Conservation (phyloP, 495 filamentous ascomycete species). For the Cudoniella acicularis region DNA sequence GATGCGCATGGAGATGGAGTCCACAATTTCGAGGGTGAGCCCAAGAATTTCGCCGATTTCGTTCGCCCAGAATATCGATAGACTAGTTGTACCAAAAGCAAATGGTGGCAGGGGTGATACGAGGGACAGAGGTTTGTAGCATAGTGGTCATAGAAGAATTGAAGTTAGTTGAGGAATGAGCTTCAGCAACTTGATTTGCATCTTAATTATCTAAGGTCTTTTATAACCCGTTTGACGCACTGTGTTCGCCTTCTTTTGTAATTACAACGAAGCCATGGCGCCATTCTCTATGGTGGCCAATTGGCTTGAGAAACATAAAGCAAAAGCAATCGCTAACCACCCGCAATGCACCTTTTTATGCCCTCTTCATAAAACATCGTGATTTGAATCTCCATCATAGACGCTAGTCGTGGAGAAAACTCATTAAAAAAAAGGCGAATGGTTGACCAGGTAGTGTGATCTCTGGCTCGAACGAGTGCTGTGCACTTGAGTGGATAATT, state of each 20-base stretch:
- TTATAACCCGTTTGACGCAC: conserved; percentile 1
- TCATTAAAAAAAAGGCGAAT: conserved; percentile 6
- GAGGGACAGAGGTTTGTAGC: conserved; percentile 5
- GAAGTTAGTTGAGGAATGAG: background rate
- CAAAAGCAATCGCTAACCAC: conserved; percentile 25
- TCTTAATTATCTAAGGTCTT: conserved; percentile 22
- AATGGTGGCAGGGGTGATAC: no score
- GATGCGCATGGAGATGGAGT: conserved; percentile 23
- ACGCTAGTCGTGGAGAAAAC: background rate
- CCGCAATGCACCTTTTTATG: conserved; percentile 24
- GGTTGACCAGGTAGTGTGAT: no score
- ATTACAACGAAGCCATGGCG: conserved; percentile 10
- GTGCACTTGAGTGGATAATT: background rate
- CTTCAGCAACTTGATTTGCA: conserved; percentile 18
- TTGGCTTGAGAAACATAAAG: background rate
- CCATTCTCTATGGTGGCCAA: conserved; percentile 5
- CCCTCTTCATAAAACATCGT: conserved; percentile 18
- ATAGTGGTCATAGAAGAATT: conserved; percentile 8
- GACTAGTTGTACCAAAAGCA: conserved; percentile 15
- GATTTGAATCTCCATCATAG: conserved; percentile 13
- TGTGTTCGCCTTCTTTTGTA: conserved; percentile 9
- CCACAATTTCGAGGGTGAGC: conserved; percentile 51
- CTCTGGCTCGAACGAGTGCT: no score
- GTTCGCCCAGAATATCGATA: conserved; percentile 91
- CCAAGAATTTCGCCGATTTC: conserved; percentile 90